Base-by-base conservation (phyloP, 352 stramenopile species). In the Thraustochytrium striatum region DNA sequence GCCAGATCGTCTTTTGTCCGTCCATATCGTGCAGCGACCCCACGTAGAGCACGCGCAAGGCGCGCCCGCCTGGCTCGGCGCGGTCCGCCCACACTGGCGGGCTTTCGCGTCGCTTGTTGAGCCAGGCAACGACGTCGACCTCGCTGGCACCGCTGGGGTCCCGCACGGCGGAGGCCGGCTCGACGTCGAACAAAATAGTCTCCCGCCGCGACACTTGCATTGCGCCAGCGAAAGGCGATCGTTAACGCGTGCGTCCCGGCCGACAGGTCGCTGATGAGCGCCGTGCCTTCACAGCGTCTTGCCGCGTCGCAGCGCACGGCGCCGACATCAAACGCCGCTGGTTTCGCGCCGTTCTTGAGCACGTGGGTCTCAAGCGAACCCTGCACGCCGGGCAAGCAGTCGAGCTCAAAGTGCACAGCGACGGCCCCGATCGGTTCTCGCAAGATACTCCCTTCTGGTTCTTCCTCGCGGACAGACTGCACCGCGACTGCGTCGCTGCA, bases 1-100 rank as follows among this genome's bases (percentile, higher is more conserved):
- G 16, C 84, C 84, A 88, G 21, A 88, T 87, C 11, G 70, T 58
- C 36, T 87, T 87, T 52, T 88, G 85, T 3, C 85, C 85, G 72
- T 88, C 85, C 13, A 70, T 69, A 33, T 55, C n/a, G n/a, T n/a
- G 21, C 36, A 70, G 35, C 9, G 59, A 53, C 3, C 59, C 59
- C 2, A 52, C 36, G 5, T 53, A 19, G 21, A 70, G 25, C 7
- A 70, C 9, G 0, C 36, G 36, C 41, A 5, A 13, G 3, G 41
- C 41, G 32, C 25, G 33, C 8, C 8, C 13, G 9, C 2, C 13
- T 33, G 7, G 16, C 36, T 47, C 25, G 5, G 30, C 25, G 11
- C 25, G 36, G 25, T 3, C 57, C 3, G 57, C 13, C 53, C 32
- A 13, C 0, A 61, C 11, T 7, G 53, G 53, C 58, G 25, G 13